A percentile compares a stretch with the other conserved stretches of the same genome.
Conservation (phyloP, 2,329 filamentous ascomycete genomes). For the Nemania diffusa region DNA sequence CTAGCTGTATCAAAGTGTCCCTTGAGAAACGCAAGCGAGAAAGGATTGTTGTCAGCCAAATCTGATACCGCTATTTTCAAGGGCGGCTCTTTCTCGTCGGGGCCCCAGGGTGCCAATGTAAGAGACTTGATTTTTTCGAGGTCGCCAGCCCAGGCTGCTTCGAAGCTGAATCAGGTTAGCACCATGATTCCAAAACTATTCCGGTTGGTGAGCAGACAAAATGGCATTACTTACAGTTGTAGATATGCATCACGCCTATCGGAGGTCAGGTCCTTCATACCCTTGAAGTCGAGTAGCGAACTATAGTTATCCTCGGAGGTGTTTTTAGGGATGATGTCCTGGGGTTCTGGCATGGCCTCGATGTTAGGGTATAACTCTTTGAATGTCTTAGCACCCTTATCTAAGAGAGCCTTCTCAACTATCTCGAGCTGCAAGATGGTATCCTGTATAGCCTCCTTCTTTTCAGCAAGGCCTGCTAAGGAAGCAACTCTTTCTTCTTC, state of each 20-base stretch:
- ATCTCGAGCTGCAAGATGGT: conserved; percentile 63
- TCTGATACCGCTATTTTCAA: conserved; percentile 73
- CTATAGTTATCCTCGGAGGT: conserved; percentile 55
- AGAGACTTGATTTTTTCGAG: conserved; percentile 71
- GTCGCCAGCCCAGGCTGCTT: conserved; percentile 79
- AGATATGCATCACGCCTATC: conserved; percentile 68
- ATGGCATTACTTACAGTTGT: conserved; percentile 62
- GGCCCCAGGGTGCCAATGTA: conserved; percentile 69
- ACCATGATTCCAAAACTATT: not conserved
- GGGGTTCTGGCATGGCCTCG: conserved; percentile 38
- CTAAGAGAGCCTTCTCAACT: conserved; percentile 65
- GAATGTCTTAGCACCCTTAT: conserved; percentile 74
- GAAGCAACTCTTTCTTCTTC: conserved; percentile 48
- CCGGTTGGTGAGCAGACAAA: not conserved
- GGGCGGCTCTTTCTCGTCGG: conserved; percentile 64
- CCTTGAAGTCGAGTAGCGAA: conserved; percentile 62
- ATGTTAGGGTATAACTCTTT: conserved; percentile 69
- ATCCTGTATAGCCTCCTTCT: conserved; percentile 64
- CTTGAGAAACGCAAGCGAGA: conserved; percentile 73
- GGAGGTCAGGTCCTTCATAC: conserved; percentile 65
- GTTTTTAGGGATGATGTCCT: conserved; percentile 22
- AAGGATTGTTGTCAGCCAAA: conserved; percentile 63
- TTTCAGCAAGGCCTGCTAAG: conserved; percentile 56
- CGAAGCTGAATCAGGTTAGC: conserved; percentile 62
- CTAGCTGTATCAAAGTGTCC: conserved; percentile 73